Base-by-base conservation (phyloP, 306 rosid genomes). In the Lathyrus oleraceus region DNA sequence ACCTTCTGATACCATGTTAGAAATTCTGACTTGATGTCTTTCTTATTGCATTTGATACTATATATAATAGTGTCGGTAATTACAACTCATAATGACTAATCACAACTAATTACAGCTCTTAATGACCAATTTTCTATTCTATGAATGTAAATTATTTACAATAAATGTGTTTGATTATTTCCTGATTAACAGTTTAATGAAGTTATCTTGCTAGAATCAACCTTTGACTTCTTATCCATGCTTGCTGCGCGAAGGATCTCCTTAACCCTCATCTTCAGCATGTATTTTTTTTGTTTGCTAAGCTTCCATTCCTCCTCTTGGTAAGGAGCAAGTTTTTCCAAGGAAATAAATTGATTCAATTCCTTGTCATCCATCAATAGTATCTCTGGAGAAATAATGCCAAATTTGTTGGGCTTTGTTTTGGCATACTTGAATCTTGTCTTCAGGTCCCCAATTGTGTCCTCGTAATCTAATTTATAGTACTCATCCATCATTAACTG, bases 351-450 rank as follows among this genome's bases (percentile, higher is more conserved):
- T 45, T 94, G 92, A 70, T 83, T 86, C 78, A 94, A 81, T 73
- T 91, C 96, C 57, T 84, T 85, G 35, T 94, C 97, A 70, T 94
- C 96, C 84, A 88, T 17, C 71, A 65, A 2, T 36, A 88, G 60
- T 62, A 94, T 58, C 79, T 91, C 96, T 4, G 77, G 47, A 51
- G 86, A 25, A 60, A 59, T 79, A 73, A 94, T 69, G 45, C 97
- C 99, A 67, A 72, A 90, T 56, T 88, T 81, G 72, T 78, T 86
- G n/a, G 92, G 81, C 67, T 75, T 86, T 65, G 83, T 88, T 79
- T 94, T 94, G 14, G 95, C 86, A 61, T 94, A 91, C 88, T 86
- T 88, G 82, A 94, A 94, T 79, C 99, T 78, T 7, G 99, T 88
- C 81, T 88, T 94, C 82, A 94, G 65, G 72, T 94, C 99, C 40